A percentile compares a stretch with the other conserved stretches of the same genome.
phyloP scores from a whole-genome alignment of 768 basidiomycete genomes.

The Lentinula sp. region DNA sequence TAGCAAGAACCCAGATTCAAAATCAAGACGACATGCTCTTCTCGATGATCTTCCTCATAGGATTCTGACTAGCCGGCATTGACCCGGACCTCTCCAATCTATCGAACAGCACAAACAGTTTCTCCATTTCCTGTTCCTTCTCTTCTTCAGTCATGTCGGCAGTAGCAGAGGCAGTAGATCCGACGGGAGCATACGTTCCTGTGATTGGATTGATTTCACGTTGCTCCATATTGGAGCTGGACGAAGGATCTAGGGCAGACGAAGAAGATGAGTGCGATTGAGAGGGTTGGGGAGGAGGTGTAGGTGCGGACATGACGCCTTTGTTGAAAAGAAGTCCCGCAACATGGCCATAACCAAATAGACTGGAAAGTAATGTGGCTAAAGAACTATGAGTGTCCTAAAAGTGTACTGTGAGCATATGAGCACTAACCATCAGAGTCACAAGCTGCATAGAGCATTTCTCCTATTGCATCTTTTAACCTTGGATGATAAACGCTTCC shows the following conservation, averaged over 20 bases:
- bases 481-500: conserved; percentile 66
- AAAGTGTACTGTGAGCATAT: neutral
- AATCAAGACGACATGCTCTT: conserved; percentile 22
- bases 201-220: conserved; percentile 77
- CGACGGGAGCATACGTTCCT: conserved; percentile 46
- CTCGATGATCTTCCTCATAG: conserved; percentile 65
- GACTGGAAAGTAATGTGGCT: conserved; percentile 65
- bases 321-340: conserved; percentile 86
- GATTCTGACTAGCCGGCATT: conserved; percentile 58
- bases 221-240: neutral
- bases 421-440: conserved; percentile 48
- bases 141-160: conserved; percentile 89
- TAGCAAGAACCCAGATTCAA: neutral
- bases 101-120: conserved; percentile 87
- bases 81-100: conserved; percentile 75
- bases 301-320: conserved; percentile 67
- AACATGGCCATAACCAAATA: conserved; percentile 7
- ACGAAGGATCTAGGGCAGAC: neutral
- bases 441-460: conserved; percentile 81
- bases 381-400: neutral
- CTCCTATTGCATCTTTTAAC: conserved; percentile 74
- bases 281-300: conserved; percentile 24
- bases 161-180: conserved; percentile 26
- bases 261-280: conserved; percentile 17
- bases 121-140: conserved; percentile 91